Evolutionary conservation across 164 flowering plant species (phyloP), one percentile per base, ranked within the genome.

Genomic region (Nymphaea thermarum): DNA sequence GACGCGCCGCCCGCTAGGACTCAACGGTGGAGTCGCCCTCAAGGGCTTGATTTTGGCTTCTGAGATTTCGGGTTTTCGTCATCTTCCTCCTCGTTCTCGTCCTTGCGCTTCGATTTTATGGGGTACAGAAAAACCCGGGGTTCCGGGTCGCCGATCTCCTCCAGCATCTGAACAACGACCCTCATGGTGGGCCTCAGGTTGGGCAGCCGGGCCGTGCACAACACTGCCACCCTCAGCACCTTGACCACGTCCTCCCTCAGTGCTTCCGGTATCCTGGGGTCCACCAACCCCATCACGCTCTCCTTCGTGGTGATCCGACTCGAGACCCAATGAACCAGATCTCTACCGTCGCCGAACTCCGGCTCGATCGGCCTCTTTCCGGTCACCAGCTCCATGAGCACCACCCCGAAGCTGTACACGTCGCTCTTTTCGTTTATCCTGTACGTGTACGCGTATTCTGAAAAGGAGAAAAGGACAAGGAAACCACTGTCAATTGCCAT

Each of bases 401-500:
- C 91, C 2, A 88, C 95, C 5, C 95, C 95, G 7, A 86, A 88
- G 76, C 95, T 87, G 73, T 89, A 89, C 4, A 89, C 91, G 53
- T 89, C 91, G 42, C 88, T 84, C 78, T 84, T 89, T 79, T 83
- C 85, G 11, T 62, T 83, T 43, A 89, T 77, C 68, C 76, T 85
- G 67, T 42, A 72, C 17, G 89, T 84, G 78, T 88, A 86, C 10
- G 82, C 95, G 42, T 87, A 86, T 59, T 89, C 95, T 89, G 64
- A 74, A 73, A 51, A 51, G 8, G 14, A 51, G 8, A 74, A 73
- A 51, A 51, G 8, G 14, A 51, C 3, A 25, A 25, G 36, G 36
- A 25, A 25, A 25, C 36, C 36, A 25, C 1, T 25, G 36, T 25
- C 1, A 25, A 25, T 0, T 25, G 36, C 36, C 36, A 25, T 25